Base-by-base conservation (phyloP, 805 yeast genomes). In the Lipomyces sp. region DNA sequence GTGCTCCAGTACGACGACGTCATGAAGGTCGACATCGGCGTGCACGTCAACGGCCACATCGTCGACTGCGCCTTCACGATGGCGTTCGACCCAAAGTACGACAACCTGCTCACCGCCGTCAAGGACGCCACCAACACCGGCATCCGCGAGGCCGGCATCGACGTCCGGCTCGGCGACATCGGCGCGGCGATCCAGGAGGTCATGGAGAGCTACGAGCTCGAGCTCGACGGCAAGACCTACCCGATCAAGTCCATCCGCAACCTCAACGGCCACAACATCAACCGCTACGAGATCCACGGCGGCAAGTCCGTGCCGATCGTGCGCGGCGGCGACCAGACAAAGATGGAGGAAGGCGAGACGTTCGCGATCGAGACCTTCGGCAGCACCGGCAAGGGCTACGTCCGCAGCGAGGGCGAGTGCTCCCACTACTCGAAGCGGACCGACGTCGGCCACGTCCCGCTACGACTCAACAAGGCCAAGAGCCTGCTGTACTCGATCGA, bases 281-380 rank as follows among this genome's bases (percentile, higher is more conserved):
- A 79, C 23, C 90, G 83, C 49, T 90, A 75, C 70, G 75, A 74
- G 46, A 93, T 93, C 63, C 99, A 93, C 69, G 93, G 90, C 37
- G 97, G 96, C 57, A 93, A 93, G 69, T 82, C 95, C 23, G 98
- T 93, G 41, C 99, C 99, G 16, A 93, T 93, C 63, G 95, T 93
- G 32, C 84, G 90, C 63, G 86, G 86, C 63, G 91, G 89, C 6
- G 98, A 93, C 67, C 79, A 79, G 68, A 93, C 98, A 10, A 91
- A 91, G 76, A 91, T 93, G 96, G 99, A 93, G 69, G 99, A 93
- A 73, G 96, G 96, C 57, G 98, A 93, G 69, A 83, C 88, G 1
- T 91, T 87, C 74, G 99, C 99, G 54, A 91, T 93, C 65, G 99
- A 93, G 72, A 93, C 99, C 2, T 93, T 93, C 65, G 98, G 98